Evolutionary conservation across 305 asterid genomes (phyloP).

Genomic region (Fraxinus baroniana): DNA sequence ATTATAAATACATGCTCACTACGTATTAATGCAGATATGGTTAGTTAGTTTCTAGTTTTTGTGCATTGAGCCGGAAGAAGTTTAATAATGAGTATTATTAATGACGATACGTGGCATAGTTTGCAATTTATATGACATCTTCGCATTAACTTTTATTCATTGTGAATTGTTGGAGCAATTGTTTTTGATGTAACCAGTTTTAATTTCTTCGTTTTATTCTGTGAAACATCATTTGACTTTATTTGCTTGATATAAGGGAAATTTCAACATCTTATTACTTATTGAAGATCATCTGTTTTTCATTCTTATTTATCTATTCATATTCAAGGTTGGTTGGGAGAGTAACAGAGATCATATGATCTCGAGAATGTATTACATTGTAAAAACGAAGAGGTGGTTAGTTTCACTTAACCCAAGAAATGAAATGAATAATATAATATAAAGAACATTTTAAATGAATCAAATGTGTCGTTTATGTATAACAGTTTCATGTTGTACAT

Average conservation of each 20-base stretch:
- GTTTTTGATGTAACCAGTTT: slow-evolving; percentile 10
- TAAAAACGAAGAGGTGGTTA: not conserved
- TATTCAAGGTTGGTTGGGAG: slow-evolving; percentile 17
- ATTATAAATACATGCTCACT: not conserved
- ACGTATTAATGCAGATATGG: not conserved
- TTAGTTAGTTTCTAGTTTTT: not conserved
- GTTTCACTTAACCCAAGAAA: not conserved
- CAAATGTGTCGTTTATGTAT: not conserved
- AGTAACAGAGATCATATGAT: slow-evolving; percentile 11
- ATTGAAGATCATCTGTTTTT: not conserved
- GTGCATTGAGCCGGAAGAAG: slow-evolving; percentile 23
- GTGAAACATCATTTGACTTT: not conserved
- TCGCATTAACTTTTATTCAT: slow-evolving; percentile 1
- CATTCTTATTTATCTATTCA: not conserved
- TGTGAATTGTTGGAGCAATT: slow-evolving; percentile 16
- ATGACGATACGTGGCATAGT: slow-evolving; percentile 17
- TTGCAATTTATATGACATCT: slow-evolving; percentile 23
- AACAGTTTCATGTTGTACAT: not conserved
- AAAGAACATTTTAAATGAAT: not conserved
- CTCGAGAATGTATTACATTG: not conserved
- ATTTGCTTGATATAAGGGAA: not conserved
- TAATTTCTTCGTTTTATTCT: not conserved
- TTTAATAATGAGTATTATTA: not conserved
- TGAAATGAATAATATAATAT: not conserved
- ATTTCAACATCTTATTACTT: not conserved